Base-by-base conservation (phyloP, 129 eudicot species). In the Smallanthus sonchifolius region DNA sequence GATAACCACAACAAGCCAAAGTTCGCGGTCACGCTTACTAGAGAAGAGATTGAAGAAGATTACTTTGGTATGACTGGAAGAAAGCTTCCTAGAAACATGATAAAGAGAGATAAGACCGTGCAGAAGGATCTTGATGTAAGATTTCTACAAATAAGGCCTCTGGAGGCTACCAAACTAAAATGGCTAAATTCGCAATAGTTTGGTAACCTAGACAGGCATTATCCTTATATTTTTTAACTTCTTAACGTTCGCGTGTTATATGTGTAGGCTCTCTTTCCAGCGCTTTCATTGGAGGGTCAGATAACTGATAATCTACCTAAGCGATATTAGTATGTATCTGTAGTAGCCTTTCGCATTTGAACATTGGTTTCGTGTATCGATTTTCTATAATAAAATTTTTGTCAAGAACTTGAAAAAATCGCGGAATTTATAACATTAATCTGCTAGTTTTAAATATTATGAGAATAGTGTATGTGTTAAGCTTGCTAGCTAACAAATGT, bases 21-120 rank as follows among this genome's bases (percentile, higher is more conserved):
- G 15, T 14, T 67, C 19, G 5, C 5, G 10, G 56, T 68, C 38
- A 5, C 69, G 2, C 75, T 77, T 19, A 77, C 81, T 6, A 68
- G 75, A 69, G 81, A 77, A 36, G 69, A 68, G 75, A 77, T 77
- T 3, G 81, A 77, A 68, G 81, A 77, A 7, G 81, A 77, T 55
- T 68, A 7, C 42, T 44, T 28, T 32, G 30, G 47, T 34, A 55
- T 77, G 43, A 77, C 81, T 3, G 75, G 81, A 45, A 77, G 19
- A 68, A 67, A 35, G 75, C 51, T 69, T 56, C 81, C 75, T 0
- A 67, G 51, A 45, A 77, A 55, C 62, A 42, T 40, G 39, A 32
- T 39, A 62, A 76, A 10, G 49, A 56, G 69, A 66, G 75, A 67
- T 47, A 67, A 76, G 30, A 59, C 28, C 3, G 15, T 67, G 59